phyloP scores from a whole-genome alignment of 129 eudicot genomes.

The Lactuca sativa region DNA sequence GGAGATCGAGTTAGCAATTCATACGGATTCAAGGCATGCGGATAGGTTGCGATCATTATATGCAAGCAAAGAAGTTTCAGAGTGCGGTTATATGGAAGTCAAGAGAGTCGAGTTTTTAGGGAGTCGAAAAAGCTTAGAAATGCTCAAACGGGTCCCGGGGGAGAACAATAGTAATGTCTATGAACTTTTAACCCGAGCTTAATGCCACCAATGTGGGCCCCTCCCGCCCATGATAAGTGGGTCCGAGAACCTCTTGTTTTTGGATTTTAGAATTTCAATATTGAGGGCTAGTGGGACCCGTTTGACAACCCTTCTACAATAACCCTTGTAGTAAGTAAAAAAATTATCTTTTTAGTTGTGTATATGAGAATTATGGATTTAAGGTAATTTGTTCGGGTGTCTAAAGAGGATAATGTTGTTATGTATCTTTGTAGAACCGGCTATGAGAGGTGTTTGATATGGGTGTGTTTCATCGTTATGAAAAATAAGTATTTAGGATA shows the following conservation, averaged over 20 bases:
- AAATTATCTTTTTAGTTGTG: not conserved
- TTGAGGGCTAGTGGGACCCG: not conserved
- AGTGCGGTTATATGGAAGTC: constrained; percentile 45
- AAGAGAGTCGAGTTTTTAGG: constrained; percentile 81
- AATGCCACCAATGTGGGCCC: constrained; percentile 14
- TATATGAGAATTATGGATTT: too few relatives aligned
- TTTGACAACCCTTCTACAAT: not conserved
- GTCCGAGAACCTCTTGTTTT: constrained; percentile 11
- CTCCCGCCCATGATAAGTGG: too few relatives aligned
- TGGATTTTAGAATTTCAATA: not conserved
- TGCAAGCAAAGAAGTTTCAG: constrained; percentile 61
- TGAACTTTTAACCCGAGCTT: constrained; percentile 76
- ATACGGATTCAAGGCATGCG: constrained; percentile 91
- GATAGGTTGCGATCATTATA: constrained; percentile 71
- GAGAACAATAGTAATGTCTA: constrained; percentile 77
- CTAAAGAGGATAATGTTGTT: too few relatives aligned
- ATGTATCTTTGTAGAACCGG: too few relatives aligned
- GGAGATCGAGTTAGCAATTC: constrained; percentile 78
- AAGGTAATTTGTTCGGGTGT: not conserved
- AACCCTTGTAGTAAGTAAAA: too few relatives aligned
- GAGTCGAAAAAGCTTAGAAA: constrained; percentile 92
- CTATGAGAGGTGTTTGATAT: too few relatives aligned
- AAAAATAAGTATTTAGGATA: too few relatives aligned
- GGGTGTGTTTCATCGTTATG: too few relatives aligned
- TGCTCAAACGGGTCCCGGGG: constrained; percentile 84